A percentile compares a stretch with the other conserved stretches of the same genome.
Conservation (phyloP, 2,329 filamentous ascomycete species). For the Fonsecaea multimorphosa region DNA sequence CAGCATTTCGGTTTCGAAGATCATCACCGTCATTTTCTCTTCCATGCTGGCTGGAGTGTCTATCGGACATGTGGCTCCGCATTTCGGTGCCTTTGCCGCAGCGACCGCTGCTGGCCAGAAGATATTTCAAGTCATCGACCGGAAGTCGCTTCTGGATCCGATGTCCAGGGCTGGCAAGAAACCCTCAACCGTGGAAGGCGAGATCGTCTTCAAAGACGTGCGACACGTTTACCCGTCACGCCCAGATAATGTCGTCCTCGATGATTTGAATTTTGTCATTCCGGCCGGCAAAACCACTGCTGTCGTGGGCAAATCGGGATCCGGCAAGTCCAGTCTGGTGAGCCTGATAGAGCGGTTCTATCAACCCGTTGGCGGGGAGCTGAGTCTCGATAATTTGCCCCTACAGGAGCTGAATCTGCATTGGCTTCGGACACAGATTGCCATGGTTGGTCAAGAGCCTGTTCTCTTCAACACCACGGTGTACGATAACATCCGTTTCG, state of each 20-base stretch:
- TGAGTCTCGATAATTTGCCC: slow-evolving; percentile 82
- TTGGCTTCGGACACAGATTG: slow-evolving; percentile 90
- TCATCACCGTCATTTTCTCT: not conserved
- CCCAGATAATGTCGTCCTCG: slow-evolving; percentile 86
- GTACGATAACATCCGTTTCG: slow-evolving; percentile 83
- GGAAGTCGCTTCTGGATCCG: slow-evolving; percentile 81
- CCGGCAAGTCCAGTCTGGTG: slow-evolving; percentile 92
- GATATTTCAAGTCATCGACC: slow-evolving; percentile 86
- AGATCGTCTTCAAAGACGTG: slow-evolving; percentile 78
- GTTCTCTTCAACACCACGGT: slow-evolving; percentile 88
- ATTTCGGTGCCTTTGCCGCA: slow-evolving; percentile 14
- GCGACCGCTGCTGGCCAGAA: slow-evolving; percentile 76
- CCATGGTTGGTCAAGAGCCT: slow-evolving; percentile 90
- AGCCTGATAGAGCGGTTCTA: slow-evolving; percentile 94
- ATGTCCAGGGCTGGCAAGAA: slow-evolving; percentile 71
- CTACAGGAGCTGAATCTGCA: slow-evolving; percentile 80
- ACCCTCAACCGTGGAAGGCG: slow-evolving; percentile 74
- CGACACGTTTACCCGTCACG: slow-evolving; percentile 95
- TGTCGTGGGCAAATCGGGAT: slow-evolving; percentile 90
- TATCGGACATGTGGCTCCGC: slow-evolving; percentile 22
- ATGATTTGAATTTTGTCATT: slow-evolving; percentile 77
- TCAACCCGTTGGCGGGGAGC: slow-evolving; percentile 77
- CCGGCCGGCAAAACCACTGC: slow-evolving; percentile 94
- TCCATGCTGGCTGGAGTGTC: slow-evolving; percentile 9
- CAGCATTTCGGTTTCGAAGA: slow-evolving; percentile 67